Evolutionary conservation across 2,329 filamentous ascomycete species (phyloP).

Genomic region (Cadophora sp.): DNA sequence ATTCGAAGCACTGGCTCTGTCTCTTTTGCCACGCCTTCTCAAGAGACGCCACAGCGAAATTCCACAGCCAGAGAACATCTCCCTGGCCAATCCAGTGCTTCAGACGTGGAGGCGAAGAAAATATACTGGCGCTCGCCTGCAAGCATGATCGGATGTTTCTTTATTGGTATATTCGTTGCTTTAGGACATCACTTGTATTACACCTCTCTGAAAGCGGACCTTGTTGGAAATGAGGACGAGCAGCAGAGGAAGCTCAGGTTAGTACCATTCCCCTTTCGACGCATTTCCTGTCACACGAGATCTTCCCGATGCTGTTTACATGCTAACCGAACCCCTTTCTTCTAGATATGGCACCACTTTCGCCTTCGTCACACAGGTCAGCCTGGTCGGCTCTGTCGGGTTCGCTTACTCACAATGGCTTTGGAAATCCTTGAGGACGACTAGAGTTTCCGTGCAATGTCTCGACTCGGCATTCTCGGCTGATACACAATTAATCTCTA

Average conservation of each 20-base stretch:
- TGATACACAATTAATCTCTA: constrained; percentile 17
- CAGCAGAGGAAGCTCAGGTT: constrained; percentile 31
- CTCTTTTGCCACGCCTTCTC: not conserved
- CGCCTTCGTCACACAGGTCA: constrained; percentile 27
- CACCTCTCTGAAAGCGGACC: constrained; percentile 15
- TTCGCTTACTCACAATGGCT: constrained; percentile 32
- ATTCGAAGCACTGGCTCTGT: not conserved
- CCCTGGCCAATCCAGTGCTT: not conserved
- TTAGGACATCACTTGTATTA: constrained; percentile 30
- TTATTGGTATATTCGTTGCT: constrained; percentile 26
- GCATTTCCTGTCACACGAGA: not conserved
- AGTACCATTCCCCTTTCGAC: not conserved
- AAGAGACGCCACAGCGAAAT: not conserved
- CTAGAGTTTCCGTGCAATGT: constrained; percentile 23
- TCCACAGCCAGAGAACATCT: not conserved
- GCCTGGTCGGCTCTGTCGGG: constrained; percentile 25
- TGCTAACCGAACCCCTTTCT: not conserved
- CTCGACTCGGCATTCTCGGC: constrained; percentile 32
- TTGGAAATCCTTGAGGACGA: constrained; percentile 29
- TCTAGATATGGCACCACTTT: constrained; percentile 29
- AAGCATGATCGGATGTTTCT: constrained; percentile 24
- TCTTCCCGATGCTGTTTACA: not conserved
- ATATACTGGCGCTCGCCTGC: constrained; percentile 34
- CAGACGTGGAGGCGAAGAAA: too few species aligned
- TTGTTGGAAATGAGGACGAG: constrained; percentile 26